Percentiles rank a stretch among this genome's conserved stretches.
Evolutionary conservation across 176 grass and related monocot genomes (phyloP).

Genomic region (Microstegium vimineum): DNA sequence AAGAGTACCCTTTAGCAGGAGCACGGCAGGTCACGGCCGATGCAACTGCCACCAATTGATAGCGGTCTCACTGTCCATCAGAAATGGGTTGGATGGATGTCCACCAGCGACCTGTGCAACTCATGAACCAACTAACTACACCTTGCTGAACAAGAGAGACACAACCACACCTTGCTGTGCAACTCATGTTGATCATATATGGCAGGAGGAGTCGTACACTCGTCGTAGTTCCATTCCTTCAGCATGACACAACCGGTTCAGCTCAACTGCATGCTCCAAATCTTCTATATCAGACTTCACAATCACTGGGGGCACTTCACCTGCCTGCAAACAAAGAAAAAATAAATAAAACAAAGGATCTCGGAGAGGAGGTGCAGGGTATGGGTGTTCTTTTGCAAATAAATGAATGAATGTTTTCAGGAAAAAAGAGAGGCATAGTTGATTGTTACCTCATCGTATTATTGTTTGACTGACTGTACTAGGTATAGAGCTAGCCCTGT

Average conservation of each 20-base stretch:
- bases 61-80: neutral
- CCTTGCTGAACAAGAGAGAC: no score
- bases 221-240: neutral
- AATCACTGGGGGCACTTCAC: neutral
- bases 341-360: no score
- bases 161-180: no score
- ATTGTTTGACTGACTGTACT: neutral
- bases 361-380: neutral
- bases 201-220: neutral
- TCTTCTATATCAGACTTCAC: neutral
- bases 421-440: neutral
- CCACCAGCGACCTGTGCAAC: neutral
- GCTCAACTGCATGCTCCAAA: neutral
- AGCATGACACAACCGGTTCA: neutral
- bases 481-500: neutral
- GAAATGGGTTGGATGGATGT: conserved; percentile 2
- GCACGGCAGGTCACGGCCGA: neutral
- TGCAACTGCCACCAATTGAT: conserved; percentile 24
- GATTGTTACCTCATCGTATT: neutral
- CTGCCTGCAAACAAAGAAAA: no score
- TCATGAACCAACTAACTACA: neutral
- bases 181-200: no score
- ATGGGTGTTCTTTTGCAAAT: neutral
- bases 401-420: neutral
- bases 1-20: neutral